These are phyloP conservation scores for Leccinellum rugosiceps DNA, from an alignment of 768 basidiomycete species.

Conservation along the genomic window DNA sequence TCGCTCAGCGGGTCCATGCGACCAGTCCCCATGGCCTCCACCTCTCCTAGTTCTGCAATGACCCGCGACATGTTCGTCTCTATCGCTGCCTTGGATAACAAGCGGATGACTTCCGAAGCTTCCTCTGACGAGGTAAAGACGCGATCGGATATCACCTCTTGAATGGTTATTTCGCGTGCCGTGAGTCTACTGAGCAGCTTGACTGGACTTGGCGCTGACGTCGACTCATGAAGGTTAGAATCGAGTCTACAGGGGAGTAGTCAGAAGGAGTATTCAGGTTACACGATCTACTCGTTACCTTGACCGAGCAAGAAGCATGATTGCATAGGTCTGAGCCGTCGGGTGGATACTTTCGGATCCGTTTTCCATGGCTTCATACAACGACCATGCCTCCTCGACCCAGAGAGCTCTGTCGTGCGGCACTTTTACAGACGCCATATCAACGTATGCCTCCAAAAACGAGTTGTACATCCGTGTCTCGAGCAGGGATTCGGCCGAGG, in stretches of 20 bases:
- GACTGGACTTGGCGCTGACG: slow-evolving; percentile 13
- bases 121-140: slow-evolving; percentile 52
- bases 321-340: slow-evolving; percentile 59
- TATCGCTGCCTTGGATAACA: slow-evolving; percentile 59
- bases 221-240: slow-evolving; percentile 28
- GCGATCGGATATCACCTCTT: slow-evolving; percentile 56
- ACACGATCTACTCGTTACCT: slow-evolving; percentile 37
- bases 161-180: slow-evolving; percentile 47
- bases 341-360: slow-evolving; percentile 47
- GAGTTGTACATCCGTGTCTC: slow-evolving; percentile 55
- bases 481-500: slow-evolving; percentile 45
- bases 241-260: slow-evolving; percentile 33
- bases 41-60: slow-evolving; percentile 54
- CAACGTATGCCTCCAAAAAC: slow-evolving; percentile 62
- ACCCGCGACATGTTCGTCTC: slow-evolving; percentile 48
- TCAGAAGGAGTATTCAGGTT: slow-evolving; percentile 37
- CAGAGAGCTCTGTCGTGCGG: slow-evolving; percentile 46
- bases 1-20: slow-evolving; percentile 42
- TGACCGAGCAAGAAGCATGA: slow-evolving; percentile 59
- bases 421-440: slow-evolving; percentile 52
- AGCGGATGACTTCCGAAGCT: slow-evolving; percentile 50
- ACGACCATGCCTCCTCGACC: slow-evolving; percentile 57
- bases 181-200: slow-evolving; percentile 45
- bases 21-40: slow-evolving; percentile 43
- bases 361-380: slow-evolving; percentile 57